Evolutionary conservation across 495 filamentous ascomycete genomes (phyloP).

Genomic region (Talaromyces wortmannii): DNA sequence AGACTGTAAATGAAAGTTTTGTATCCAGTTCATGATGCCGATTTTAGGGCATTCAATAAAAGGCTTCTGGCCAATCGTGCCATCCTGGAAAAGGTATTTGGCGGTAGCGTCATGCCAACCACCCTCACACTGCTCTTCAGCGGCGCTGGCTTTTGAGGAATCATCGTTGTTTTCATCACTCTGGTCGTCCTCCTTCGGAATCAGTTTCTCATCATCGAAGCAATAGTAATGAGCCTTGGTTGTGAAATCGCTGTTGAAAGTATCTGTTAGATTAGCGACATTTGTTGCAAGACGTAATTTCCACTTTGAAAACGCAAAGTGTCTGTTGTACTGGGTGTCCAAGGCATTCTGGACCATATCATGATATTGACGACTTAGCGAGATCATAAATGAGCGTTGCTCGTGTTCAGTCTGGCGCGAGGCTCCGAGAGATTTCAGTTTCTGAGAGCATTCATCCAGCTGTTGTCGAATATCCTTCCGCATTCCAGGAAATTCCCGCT

Average conservation of each 20-base stretch:
- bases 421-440: constrained; percentile 34
- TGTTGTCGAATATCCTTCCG: constrained; percentile 35
- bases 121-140: too few relatives aligned
- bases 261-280: constrained; percentile 29
- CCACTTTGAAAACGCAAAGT: constrained; percentile 26
- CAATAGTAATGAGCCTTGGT: not conserved
- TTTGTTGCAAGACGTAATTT: constrained; percentile 37
- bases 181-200: not conserved
- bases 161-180: too few relatives aligned
- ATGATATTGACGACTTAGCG: constrained; percentile 35
- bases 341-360: constrained; percentile 26
- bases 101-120: too few relatives aligned
- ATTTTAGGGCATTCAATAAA: not conserved
- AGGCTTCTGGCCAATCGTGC: not conserved
- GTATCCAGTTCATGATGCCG: constrained; percentile 25
- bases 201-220: not conserved
- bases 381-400: constrained; percentile 35
- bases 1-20: constrained; percentile 15
- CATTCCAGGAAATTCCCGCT: constrained; percentile 45
- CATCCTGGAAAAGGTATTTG: not conserved
- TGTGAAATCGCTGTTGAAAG: constrained; percentile 14
- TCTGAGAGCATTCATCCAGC: constrained; percentile 20
- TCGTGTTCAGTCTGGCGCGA: constrained; percentile 30
- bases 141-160: too few relatives aligned
- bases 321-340: constrained; percentile 32